Evolutionary conservation across 352 stramenopile species (phyloP).

Genomic region (Phytopythium vexans): DNA sequence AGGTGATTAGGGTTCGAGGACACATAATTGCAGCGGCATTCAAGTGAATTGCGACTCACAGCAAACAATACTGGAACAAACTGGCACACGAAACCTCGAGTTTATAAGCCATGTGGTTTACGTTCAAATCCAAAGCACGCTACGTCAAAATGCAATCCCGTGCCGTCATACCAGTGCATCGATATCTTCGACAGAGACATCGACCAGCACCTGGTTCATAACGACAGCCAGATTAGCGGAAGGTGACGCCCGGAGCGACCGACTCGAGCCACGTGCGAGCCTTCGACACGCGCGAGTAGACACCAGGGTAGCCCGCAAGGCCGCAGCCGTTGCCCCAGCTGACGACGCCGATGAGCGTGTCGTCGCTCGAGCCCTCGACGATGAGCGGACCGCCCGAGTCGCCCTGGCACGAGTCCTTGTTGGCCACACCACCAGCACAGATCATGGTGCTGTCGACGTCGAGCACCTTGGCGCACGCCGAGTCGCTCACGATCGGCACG

Average conservation of each 20-base stretch:
- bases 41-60: too few relatives aligned
- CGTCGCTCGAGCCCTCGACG: constrained; percentile 32
- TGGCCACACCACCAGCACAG: constrained; percentile 24
- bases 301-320: constrained; percentile 39
- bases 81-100: too few relatives aligned
- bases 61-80: too few relatives aligned
- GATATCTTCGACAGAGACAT: too few relatives aligned
- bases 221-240: constrained; percentile 9
- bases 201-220: too few relatives aligned
- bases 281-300: constrained; percentile 44
- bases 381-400: constrained; percentile 18
- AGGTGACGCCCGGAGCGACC: constrained; percentile 11
- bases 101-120: too few relatives aligned
- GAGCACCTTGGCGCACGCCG: constrained; percentile 29
- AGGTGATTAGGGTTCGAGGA: too few relatives aligned
- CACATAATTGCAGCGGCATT: too few relatives aligned
- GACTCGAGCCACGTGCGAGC: constrained; percentile 30
- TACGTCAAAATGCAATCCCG: too few relatives aligned
- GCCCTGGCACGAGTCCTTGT: constrained; percentile 28
- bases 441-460: constrained; percentile 32
- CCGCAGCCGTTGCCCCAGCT: constrained; percentile 35
- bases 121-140: too few relatives aligned
- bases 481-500: constrained; percentile 39
- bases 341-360: constrained; percentile 41
- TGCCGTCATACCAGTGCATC: too few relatives aligned